Conservation (phyloP, 345 rosid genomes). For the Aegle marmelos region DNA sequence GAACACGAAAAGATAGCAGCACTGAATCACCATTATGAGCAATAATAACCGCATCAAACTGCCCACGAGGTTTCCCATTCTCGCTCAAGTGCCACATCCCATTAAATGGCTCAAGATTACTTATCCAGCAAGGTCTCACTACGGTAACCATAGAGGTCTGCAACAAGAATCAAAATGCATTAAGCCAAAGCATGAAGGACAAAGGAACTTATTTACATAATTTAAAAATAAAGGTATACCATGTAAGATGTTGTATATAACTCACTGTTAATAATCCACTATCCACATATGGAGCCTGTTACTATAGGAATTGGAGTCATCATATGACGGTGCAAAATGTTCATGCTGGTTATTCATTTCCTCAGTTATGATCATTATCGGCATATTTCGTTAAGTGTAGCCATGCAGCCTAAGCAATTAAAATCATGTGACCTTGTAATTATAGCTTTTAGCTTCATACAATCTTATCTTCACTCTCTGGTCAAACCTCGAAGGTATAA, state of each 20-base stretch:
- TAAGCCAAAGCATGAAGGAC: constrained; percentile 6
- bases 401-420: background rate
- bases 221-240: background rate
- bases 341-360: background rate
- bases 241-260: background rate
- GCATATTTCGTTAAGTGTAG: background rate
- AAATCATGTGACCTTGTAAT: background rate
- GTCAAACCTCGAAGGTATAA: background rate
- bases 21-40: constrained; percentile 81
- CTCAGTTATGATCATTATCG: background rate
- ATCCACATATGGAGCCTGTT: background rate
- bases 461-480: background rate
- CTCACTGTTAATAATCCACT: background rate
- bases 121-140: constrained; percentile 94
- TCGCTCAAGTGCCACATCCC: constrained; percentile 95
- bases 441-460: background rate
- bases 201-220: background rate
- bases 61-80: constrained; percentile 70
- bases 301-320: background rate
- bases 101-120: constrained; percentile 76
- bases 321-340: background rate
- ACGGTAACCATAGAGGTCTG: constrained; percentile 66
- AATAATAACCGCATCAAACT: constrained; percentile 78
- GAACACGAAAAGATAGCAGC: constrained; percentile 7
- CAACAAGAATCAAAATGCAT: constrained; percentile 23